Base-by-base conservation (phyloP, 2,329 filamentous ascomycete genomes). In the Claviceps fusiformis region DNA sequence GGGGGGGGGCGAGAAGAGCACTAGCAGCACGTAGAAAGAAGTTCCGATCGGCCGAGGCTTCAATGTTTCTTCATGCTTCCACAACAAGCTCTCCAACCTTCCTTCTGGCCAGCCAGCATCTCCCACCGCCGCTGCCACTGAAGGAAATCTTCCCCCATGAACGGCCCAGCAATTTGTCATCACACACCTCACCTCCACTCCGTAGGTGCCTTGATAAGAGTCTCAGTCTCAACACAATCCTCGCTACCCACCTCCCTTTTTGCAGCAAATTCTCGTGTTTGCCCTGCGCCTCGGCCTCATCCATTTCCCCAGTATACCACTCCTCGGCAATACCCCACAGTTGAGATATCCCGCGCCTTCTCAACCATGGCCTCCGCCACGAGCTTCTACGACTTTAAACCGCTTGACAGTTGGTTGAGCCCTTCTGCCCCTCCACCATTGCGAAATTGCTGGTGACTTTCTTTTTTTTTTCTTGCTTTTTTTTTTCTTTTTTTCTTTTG, bases 371-470 rank as follows among this genome's bases (percentile, higher is more conserved):
- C 71, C 55, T 72, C 71, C 47, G 71, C 71, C 52, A 68, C 70
- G 37, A 64, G 58, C 62, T 89, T 95, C 70, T 93, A 86, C 77
- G 86, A 91, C 69, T 95, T 95, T 73, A 88, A 85, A 75, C 84
- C 87, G 61, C 80, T 86, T 62, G 83, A 92, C 72, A 90, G 86
- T 89, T 76, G 35, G 50, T 52, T 43, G 19, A 17, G 11, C 17
- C 33, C 46, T 46, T 15, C 31, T 17, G 19, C 37, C 37, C 29
- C 17, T 50, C n/a, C 24, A n/a, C 11, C 8, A 24, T 43, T 11
- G 6, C 7, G 10, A 3, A 41, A 11, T 15, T 24, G 19, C 13
- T 8, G 15, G 4, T 24, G 24, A 43, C 15, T 5, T 17, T n/a
- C 24, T 35, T 7, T 19, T 19, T 19, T 19, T 19, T 19, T 19